Evolutionary conservation across 148 eudicot species (phyloP), one percentile per base, ranked within the genome.

Genomic region (Amaranthus hypochondriacus): DNA sequence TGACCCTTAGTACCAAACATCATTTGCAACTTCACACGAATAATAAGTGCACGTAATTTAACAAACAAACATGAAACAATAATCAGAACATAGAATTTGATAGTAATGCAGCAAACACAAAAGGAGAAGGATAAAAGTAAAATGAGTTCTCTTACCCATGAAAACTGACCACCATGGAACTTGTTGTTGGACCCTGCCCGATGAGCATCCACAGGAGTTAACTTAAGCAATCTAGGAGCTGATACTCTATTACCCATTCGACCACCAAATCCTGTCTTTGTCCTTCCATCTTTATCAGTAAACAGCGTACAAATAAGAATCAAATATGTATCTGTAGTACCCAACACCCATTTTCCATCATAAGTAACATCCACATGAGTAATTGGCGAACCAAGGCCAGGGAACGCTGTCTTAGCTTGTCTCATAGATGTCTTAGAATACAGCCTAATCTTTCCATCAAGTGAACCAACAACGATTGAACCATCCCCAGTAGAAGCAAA

Each of bases 341-440:
- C 98, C 87, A 95, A 72, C 56, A 95, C 83, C 98, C 98, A 95
- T 74, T 92, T 95, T n/a, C 98, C 98, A 86, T 95, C 97, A 75
- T 92, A 95, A 7, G 98, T 95, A 46, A 92, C 98, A 80, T 95
- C 98, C 15, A 95, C 97, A 75, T 92, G 89, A 0, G 96, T 95
- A 48, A 95, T 87, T 0, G 98, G 96, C 0, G 96, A 92, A 9
- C 98, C 98, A 8, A 95, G 86, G 9, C 98, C 96, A 4, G 99
- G 99, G 66, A 95, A 95, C 6, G 97, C 99, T 8, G 99, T 95
- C 85, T 92, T 95, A 2, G 99, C 99, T 78, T 82, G 88, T 83
- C 99, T 88, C 99, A 95, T 95, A 4, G 97, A 90, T 21, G 86
- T 95, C 69, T 81, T 90, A 0, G 99, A 95, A 76, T 95, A 95